Evolutionary conservation across 2,329 filamentous ascomycete genomes (phyloP).

Genomic region (Fusarium sp.): DNA sequence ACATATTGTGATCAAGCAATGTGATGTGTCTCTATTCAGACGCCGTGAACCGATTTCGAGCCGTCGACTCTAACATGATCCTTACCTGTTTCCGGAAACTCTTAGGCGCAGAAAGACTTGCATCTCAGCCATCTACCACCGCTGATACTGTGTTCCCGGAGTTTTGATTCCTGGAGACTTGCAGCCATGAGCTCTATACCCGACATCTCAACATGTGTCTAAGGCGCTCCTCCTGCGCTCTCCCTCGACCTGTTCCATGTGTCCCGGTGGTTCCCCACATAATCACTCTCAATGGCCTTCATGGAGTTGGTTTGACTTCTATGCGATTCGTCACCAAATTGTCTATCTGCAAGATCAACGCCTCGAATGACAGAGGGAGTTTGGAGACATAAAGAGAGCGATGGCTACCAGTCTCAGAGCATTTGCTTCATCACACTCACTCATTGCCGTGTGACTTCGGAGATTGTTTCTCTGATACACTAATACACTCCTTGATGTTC

Average conservation of each 20-base stretch:
- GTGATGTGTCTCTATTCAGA: constrained; percentile 5
- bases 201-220: background rate
- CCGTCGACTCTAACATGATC: constrained; percentile 6
- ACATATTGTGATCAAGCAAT: background rate
- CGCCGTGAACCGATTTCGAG: background rate
- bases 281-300: background rate
- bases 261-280: constrained; percentile 1
- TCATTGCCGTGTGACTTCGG: constrained; percentile 25
- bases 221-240: background rate
- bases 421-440: constrained; percentile 14
- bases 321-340: background rate
- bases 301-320: background rate
- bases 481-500: constrained; percentile 15
- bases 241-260: constrained; percentile 9
- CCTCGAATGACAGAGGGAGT: background rate
- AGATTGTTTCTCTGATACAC: constrained; percentile 25
- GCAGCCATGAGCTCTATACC: background rate
- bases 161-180: background rate
- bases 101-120: constrained; percentile 5
- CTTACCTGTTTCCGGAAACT: constrained; percentile 14
- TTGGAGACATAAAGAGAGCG: constrained; percentile 10
- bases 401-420: background rate
- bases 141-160: background rate
- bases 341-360: background rate
- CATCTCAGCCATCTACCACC: background rate